Evolutionary conservation across 768 basidiomycete species (phyloP), one percentile per base, ranked within the genome.

Genomic region (Omphalotus guepiniiformis): DNA sequence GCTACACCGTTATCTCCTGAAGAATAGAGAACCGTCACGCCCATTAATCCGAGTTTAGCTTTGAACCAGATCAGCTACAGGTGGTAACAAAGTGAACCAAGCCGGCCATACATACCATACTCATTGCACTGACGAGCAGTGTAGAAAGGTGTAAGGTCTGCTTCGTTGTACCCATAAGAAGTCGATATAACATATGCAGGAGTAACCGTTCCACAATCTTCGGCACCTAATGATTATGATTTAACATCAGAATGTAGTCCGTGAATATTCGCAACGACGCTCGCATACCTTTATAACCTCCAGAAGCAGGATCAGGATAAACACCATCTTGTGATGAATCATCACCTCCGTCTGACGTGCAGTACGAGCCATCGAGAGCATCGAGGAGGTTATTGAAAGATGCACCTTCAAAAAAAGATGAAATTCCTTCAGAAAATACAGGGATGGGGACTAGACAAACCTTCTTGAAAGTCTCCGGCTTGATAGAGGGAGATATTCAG

Each of bases 321-420:
- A 67, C 48, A 4, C 57, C 63, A 47, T 76, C 73, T 49, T 58
- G 18, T 9, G 15, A 41, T n/a, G n/a, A n/a, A 49, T 75, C 67
- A 29, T 76, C 72, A 1, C 74, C 75, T 7, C 75, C 74, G 39
- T 73, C 65, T 42, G 65, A 76, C 0, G 63, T 65, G 47, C 75
- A 76, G 54, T 63, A 77, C 4, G 62, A 55, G 23, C 55, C 64
- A 45, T 74, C 73, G 12, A 75, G 22, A 1, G 70, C 74, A 53
- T 76, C 73, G 22, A 76, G 67, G 40, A 69, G 65, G 50, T 72
- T 72, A 55, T 70, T 63, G 58, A 74, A 69, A 6, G 67, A 67
- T 34, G 61, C n/a, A n/a, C n/a, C n/a, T n/a, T n/a, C n/a, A n/a
- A n/a, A n/a, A n/a, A n/a, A n/a, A n/a, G n/a, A n/a, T n/a, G n/a